These are phyloP conservation scores for Fusarium continuum DNA, from an alignment of 2,329 filamentous ascomycete genomes.

Conservation along the genomic window DNA sequence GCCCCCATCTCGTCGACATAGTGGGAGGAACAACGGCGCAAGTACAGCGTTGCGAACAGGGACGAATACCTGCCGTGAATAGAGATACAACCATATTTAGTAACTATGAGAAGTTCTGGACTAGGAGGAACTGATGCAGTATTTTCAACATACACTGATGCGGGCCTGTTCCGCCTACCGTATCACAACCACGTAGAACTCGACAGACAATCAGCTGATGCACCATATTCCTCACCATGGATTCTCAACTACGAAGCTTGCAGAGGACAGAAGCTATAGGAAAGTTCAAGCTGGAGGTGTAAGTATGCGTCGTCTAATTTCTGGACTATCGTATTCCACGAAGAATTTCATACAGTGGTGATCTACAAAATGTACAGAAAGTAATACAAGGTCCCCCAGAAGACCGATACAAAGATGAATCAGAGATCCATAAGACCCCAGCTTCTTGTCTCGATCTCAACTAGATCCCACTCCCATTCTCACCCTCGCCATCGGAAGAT, in stretches of 20 bases:
- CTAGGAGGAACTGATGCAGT: not conserved
- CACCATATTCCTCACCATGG: not conserved
- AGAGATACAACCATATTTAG: not conserved
- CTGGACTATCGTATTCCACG: not conserved
- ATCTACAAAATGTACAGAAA: constrained; percentile 15
- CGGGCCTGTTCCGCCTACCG: not conserved
- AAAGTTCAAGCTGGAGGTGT: not conserved
- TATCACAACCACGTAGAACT: not conserved
- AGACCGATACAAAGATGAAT: not conserved
- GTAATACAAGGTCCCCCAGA: not conserved
- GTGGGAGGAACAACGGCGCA: too few relatives aligned
- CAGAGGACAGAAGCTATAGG: not conserved
- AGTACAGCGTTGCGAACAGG: too few relatives aligned
- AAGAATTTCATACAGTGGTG: not conserved
- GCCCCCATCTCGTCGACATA: too few relatives aligned
- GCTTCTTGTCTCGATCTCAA: constrained; percentile 3
- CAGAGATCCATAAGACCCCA: constrained; percentile 8
- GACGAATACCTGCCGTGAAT: too few relatives aligned
- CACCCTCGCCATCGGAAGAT: constrained; percentile 29
- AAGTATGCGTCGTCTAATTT: not conserved
- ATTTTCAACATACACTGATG: not conserved
- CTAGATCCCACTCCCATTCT: constrained; percentile 12
- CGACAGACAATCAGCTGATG: not conserved
- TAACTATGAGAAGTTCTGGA: not conserved
- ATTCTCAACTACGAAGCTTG: not conserved